Evolutionary conservation across 2,329 filamentous ascomycete genomes (phyloP).

Genomic region (Furcasterigmium furcatum): DNA sequence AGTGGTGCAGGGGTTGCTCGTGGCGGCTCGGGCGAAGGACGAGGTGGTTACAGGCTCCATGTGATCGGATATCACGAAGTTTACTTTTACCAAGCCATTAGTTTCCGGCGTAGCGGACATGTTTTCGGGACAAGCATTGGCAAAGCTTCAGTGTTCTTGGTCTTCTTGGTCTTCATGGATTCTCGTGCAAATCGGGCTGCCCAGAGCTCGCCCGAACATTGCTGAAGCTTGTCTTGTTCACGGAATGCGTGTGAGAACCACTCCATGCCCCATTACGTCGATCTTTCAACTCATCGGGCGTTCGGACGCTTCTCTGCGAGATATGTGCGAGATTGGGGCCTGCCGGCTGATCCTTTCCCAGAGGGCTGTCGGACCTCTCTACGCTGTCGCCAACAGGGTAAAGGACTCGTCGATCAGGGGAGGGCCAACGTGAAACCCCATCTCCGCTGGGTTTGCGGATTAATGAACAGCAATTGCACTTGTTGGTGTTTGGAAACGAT

Average conservation of each 20-base stretch:
- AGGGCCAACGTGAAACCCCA: not conserved
- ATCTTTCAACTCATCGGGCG: not conserved
- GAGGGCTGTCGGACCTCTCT: no score
- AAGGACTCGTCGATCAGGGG: no score
- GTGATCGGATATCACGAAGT: not conserved
- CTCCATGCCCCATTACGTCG: not conserved
- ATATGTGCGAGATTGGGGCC: not conserved
- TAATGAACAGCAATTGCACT: no score
- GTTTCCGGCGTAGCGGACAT: no score
- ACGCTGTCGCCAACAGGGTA: no score
- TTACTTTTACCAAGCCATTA: no score
- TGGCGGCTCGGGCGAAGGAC: no score
- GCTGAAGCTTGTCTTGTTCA: no score
- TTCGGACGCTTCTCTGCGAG: not conserved
- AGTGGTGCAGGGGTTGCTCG: no score
- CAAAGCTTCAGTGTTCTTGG: conserved; percentile 1
- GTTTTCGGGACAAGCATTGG: not conserved
- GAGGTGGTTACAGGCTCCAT: not conserved
- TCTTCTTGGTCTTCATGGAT: not conserved
- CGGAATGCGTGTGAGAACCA: not conserved
- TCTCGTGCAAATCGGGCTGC: not conserved
- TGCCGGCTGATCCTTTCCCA: not conserved
- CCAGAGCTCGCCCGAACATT: not conserved
- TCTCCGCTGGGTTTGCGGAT: no score
- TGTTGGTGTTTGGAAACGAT: no score